Conservation (phyloP, 2,329 filamentous ascomycete species). For the Ophiostoma fasciatum region DNA sequence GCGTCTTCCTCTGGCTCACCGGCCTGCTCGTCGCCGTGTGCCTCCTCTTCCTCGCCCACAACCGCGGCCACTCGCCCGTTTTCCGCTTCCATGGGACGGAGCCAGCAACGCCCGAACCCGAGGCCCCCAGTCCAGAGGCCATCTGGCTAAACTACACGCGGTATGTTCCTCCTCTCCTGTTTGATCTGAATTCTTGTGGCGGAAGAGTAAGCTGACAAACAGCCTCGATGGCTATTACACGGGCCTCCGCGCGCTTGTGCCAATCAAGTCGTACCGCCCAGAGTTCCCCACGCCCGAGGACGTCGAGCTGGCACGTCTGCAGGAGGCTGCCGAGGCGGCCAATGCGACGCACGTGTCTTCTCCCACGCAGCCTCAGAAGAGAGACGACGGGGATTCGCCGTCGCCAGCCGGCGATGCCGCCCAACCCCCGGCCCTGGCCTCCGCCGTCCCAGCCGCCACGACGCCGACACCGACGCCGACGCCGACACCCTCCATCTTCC, state of each 20-base stretch:
- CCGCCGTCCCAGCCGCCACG: slow-evolving; percentile 6
- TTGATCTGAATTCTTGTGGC: too few species aligned
- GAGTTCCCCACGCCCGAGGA: slow-evolving; percentile 50
- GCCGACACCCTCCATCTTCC: slow-evolving; percentile 38
- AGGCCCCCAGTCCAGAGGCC: slow-evolving; percentile 14
- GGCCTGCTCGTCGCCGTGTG: slow-evolving; percentile 15
- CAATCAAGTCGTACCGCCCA: slow-evolving; percentile 45
- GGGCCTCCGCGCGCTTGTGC: slow-evolving; percentile 57
- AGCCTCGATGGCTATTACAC: slow-evolving; percentile 73
- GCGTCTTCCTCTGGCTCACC: slow-evolving; percentile 36
- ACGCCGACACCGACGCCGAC: slow-evolving; percentile 25
- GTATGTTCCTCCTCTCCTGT: slow-evolving; percentile 19
- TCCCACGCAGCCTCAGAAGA: not conserved
- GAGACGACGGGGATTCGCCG: not conserved
- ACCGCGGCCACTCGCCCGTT: slow-evolving; percentile 11
- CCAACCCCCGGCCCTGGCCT: too few species aligned
- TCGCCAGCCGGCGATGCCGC: not conserved
- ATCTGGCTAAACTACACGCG: slow-evolving; percentile 26
- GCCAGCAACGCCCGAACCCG: slow-evolving; percentile 14
- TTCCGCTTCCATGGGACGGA: slow-evolving; percentile 12
- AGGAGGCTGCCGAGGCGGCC: slow-evolving; percentile 5
- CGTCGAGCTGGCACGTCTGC: slow-evolving; percentile 1
- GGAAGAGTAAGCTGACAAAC: not conserved
- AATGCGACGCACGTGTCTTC: slow-evolving; percentile 16
- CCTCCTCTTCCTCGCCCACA: slow-evolving; percentile 13